phyloP scores from a whole-genome alignment of 106 monocot genomes.

The Amphibolis antarctica region DNA sequence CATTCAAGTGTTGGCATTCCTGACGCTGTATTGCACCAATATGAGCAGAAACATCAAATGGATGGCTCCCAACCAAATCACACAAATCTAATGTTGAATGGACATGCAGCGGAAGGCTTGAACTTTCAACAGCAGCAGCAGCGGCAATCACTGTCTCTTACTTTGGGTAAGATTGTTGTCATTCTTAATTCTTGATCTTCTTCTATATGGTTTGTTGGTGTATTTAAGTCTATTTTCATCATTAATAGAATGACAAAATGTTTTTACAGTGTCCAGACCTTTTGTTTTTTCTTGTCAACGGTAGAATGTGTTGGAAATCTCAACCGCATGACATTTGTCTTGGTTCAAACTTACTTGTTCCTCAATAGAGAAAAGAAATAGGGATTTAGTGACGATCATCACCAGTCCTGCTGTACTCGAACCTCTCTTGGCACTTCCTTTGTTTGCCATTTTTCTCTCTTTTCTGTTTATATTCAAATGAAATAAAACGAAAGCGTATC shows the following conservation, averaged over 20 bases:
- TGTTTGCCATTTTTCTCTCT: background rate
- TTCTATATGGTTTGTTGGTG: background rate
- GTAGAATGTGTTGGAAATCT: no score
- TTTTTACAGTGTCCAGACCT: no score
- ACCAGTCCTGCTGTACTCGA: background rate
- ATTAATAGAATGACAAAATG: no score
- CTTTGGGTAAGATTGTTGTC: background rate
- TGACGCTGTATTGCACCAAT: constrained; percentile 14
- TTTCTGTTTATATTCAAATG: background rate
- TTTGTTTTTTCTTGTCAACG: no score
- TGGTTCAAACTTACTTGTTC: no score
- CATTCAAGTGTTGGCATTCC: constrained; percentile 33
- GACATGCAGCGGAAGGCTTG: constrained; percentile 18
- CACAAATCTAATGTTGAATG: constrained; percentile 37
- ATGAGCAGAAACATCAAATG: constrained; percentile 16
- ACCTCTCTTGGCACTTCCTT: background rate
- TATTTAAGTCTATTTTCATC: background rate
- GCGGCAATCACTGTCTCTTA: background rate
- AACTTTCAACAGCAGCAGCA: constrained; percentile 31
- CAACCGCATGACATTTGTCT: no score
- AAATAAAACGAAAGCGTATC: background rate
- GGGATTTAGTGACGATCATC: background rate
- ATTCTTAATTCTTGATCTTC: background rate
- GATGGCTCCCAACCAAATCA: constrained; percentile 31
- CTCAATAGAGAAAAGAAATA: no score